These are phyloP conservation scores for Dactylellina sp. DNA, from an alignment of 2,329 filamentous ascomycete species.

Conservation along the genomic window DNA sequence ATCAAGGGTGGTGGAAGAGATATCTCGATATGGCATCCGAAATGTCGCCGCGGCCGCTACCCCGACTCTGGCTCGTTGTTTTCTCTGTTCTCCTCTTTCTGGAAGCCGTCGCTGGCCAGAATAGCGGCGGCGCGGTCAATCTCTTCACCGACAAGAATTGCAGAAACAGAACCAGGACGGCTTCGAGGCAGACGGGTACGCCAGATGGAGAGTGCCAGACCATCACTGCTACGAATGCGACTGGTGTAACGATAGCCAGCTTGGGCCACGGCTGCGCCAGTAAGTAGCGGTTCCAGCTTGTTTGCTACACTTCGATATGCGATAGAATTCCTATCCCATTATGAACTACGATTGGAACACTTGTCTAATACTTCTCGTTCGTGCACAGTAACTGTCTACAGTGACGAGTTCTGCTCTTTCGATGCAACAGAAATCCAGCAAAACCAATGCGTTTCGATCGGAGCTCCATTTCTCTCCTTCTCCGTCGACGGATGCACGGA, in stretches of 20 bases:
- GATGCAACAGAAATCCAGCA: conserved; percentile 26
- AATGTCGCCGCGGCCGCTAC: conserved; percentile 5
- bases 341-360: neutral
- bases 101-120: conserved; percentile 2
- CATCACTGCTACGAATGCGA: conserved; percentile 24
- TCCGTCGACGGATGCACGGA: conserved; percentile 42
- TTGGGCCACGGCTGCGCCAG: conserved; percentile 46
- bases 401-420: conserved; percentile 36
- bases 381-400: conserved; percentile 39
- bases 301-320: neutral
- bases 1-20: neutral
- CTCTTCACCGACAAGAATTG: conserved; percentile 36
- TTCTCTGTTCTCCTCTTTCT: conserved; percentile 23
- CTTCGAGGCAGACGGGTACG: conserved; percentile 17
- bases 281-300: conserved; percentile 20
- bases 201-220: conserved; percentile 29
- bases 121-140: conserved; percentile 23
- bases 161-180: neutral
- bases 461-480: conserved; percentile 37
- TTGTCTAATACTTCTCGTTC: neutral
- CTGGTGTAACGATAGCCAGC: conserved; percentile 13
- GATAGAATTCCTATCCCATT: neutral
- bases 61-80: conserved; percentile 8
- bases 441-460: conserved; percentile 40
- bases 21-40: conserved; percentile 19